Conservation (phyloP, 441 rosid species). For the Pelargonium cotyledonis region DNA sequence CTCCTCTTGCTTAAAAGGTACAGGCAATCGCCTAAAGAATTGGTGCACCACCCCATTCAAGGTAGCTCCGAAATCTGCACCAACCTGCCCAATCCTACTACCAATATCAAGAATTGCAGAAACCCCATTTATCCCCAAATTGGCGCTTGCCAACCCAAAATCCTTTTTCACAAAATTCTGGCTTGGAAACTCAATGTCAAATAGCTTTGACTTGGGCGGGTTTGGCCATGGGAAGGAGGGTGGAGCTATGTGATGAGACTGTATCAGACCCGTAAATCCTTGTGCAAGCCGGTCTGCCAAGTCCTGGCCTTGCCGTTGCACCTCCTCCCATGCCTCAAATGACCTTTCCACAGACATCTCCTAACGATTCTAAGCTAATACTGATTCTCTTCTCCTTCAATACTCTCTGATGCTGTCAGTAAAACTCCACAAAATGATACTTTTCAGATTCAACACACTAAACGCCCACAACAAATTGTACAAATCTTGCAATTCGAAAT, state of each 20-base stretch:
- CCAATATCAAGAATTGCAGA: constrained; percentile 66
- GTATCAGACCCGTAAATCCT: constrained; percentile 79
- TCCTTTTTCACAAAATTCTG: constrained; percentile 38
- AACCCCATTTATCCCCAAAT: constrained; percentile 47
- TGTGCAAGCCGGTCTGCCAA: constrained; percentile 80
- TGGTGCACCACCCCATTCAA: constrained; percentile 75
- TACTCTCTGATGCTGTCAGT: not conserved
- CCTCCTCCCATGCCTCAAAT: constrained; percentile 20
- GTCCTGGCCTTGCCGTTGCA: constrained; percentile 69
- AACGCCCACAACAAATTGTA: not conserved
- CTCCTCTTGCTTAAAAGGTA: constrained; percentile 58
- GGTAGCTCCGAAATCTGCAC: constrained; percentile 65
- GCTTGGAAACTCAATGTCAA: constrained; percentile 60
- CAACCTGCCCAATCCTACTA: constrained; percentile 73
- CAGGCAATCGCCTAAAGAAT: constrained; percentile 59
- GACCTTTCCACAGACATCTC: constrained; percentile 19
- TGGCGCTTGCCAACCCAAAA: constrained; percentile 35
- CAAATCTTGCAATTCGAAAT: not conserved
- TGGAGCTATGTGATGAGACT: constrained; percentile 54
- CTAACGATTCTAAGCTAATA: not conserved
- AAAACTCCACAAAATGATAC: not conserved
- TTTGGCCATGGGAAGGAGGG: constrained; percentile 71
- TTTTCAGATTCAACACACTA: not conserved
- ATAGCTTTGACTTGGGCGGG: constrained; percentile 50
- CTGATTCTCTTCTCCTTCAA: not conserved